A percentile compares a stretch with the other conserved stretches of the same genome.
phyloP scores from a whole-genome alignment of 176 grass and related monocot species.

The Canna indica region DNA sequence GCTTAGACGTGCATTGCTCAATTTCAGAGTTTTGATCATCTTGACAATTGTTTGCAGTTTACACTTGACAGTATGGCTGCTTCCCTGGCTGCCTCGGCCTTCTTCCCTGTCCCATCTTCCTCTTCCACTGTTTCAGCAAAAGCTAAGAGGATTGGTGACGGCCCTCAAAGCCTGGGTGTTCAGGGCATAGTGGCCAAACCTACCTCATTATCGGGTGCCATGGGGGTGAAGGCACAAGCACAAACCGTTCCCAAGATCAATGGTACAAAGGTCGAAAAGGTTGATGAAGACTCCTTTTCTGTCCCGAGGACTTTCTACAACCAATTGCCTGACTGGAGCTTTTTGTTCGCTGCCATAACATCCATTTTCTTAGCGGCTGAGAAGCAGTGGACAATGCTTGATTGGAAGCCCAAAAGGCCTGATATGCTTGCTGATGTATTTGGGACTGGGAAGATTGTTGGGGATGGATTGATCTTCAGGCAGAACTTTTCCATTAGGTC shows the following conservation, averaged over 20 bases:
- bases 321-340: constrained; percentile 92
- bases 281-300: constrained; percentile 22
- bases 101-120: constrained; percentile 40
- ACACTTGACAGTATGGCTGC: constrained; percentile 35
- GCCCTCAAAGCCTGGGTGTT: constrained; percentile 36
- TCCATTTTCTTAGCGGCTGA: constrained; percentile 89
- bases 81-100: constrained; percentile 52
- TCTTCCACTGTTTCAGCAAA: constrained; percentile 16
- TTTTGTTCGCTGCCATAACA: constrained; percentile 78
- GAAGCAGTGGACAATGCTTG: constrained; percentile 75
- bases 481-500: constrained; percentile 91
- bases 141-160: constrained; percentile 22
- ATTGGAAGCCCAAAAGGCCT: constrained; percentile 85
- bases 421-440: constrained; percentile 90
- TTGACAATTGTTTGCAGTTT: background rate
- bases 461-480: constrained; percentile 72
- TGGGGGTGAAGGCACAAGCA: constrained; percentile 40
- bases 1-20: background rate
- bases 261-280: constrained; percentile 28
- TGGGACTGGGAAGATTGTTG: constrained; percentile 58
- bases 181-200: constrained; percentile 40
- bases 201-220: constrained; percentile 23
- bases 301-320: constrained; percentile 76
- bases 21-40: background rate
- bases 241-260: constrained; percentile 72